Base-by-base conservation (phyloP, 257 asterid species). In the Lantana camara region DNA sequence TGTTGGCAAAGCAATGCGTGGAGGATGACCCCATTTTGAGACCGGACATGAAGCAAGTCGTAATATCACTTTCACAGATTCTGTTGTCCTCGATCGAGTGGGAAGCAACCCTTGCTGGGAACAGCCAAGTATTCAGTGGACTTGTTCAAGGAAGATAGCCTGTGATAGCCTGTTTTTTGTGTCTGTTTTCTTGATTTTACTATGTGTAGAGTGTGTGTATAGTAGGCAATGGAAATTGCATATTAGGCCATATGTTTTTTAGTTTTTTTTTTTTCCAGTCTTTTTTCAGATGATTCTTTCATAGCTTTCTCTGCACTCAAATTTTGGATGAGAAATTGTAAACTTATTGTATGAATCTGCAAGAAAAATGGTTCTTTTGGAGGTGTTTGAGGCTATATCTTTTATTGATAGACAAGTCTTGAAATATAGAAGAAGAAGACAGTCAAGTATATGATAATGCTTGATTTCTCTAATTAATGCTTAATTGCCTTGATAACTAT, bases 21-120 rank as follows among this genome's bases (percentile, higher is more conserved):
- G 99, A 94, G 0, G 95, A 88, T 1, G 99, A 90, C 70, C 97
- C 97, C 7, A 84, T 90, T 60, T 73, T 94, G 68, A 82, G 97
- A 60, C 99, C 99, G 1, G 95, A 94, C 83, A 94, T 88, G 97
- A 94, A 84, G 80, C 99, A 88, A 69, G 80, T 94, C 4, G 96
- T 88, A 71, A 87, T 94, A 29, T 75, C 96, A 0, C 95, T 94
- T 45, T 94, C 99, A 0, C 96, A 94, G 62, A 90, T 94, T 63
- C 83, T 90, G 37, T 72, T 94, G 69, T 88, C 97, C 4, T 94
- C 99, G 2, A 78, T 90, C 3, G 97, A 94, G 76, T 94, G 97
- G 99, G 99, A 94, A 86, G 99, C 99, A 38, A 94, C 97, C 51
- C 99, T 94, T 62, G 96, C 99, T 12, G 99, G 99, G 44, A 93